phyloP scores from a whole-genome alignment of 495 filamentous ascomycete species.

The Terfezia claveryi region DNA sequence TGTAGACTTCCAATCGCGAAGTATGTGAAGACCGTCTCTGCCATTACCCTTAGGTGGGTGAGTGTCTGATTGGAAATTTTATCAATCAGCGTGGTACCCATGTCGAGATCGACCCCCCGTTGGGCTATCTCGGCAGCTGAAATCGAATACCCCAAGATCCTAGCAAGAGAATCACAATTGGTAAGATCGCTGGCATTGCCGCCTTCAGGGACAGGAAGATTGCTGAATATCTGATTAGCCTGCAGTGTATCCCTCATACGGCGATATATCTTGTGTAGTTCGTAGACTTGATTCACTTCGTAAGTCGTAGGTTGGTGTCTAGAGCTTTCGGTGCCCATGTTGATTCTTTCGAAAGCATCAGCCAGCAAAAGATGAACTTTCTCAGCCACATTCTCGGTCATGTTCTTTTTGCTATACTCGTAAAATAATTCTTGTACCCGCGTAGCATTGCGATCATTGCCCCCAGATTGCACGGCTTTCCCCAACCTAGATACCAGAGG shows the following conservation, averaged over 20 bases:
- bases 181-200: constrained; percentile 3
- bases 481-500: constrained; percentile 23
- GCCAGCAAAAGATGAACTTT: constrained; percentile 28
- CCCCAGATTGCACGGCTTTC: constrained; percentile 21
- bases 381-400: constrained; percentile 37
- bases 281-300: constrained; percentile 19
- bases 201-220: constrained; percentile 3
- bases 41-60: constrained; percentile 72
- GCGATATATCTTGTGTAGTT: constrained; percentile 60
- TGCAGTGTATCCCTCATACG: constrained; percentile 57
- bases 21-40: constrained; percentile 73
- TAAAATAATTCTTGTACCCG: constrained; percentile 37
- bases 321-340: neutral
- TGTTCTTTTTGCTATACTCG: constrained; percentile 35
- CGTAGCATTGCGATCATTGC: constrained; percentile 23
- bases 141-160: constrained; percentile 68
- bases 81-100: constrained; percentile 55
- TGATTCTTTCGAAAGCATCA: neutral
- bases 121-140: constrained; percentile 80
- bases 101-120: constrained; percentile 58
- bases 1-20: constrained; percentile 51
- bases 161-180: constrained; percentile 39
- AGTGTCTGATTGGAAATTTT: constrained; percentile 61
- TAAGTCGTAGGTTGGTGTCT: neutral
- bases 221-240: constrained; percentile 40